Evolutionary conservation across 2,329 filamentous ascomycete species (phyloP), one percentile per base, ranked within the genome.

Genomic region (Juglanconis juglandina): DNA sequence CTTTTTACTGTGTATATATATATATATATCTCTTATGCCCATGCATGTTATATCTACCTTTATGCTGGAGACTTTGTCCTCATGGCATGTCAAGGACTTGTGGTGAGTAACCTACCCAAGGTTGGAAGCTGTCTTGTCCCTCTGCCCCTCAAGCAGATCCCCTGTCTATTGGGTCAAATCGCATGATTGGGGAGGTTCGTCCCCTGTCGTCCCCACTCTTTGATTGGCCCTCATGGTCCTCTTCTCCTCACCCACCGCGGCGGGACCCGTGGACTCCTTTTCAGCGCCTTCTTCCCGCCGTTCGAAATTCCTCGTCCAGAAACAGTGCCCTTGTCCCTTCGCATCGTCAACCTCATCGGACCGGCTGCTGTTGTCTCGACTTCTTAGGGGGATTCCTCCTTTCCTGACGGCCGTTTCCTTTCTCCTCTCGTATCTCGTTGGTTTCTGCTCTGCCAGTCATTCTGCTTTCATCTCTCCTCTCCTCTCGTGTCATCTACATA

Each of bases 401-500:
- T 75, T 72, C 24, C 44, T 64, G 10, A 73, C 72, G 73, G 72
- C 72, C 71, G 71, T 75, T 75, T 76, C 73, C 73, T 73, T 75
- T 74, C 70, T 67, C 70, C 67, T 71, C 68, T 69, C 58, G 53
- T 63, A 61, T 72, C 68, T 73, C 69, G 66, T 73, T 64, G 68
- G 71, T 72, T 68, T 68, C 64, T 70, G 67, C 67, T 67, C 61
- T 63, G 61, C 61, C 60, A 61, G 61, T 63, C 58, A 58, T 57
- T 61, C 61, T 59, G 60, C 46, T 70, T 68, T 65, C 59, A 56
- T 58, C 56, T 62, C 53, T 41, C 57, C 51, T 48, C 33, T 53
- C 44, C 35, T 59, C 56, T 59, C 49, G 56, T 60, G 58, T 54
- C 58, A 49, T 54, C 53, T 56, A 51, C 24, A 9, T 69, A 67